Conservation (phyloP, 345 rosid genomes). For the Ceriops decandra region DNA sequence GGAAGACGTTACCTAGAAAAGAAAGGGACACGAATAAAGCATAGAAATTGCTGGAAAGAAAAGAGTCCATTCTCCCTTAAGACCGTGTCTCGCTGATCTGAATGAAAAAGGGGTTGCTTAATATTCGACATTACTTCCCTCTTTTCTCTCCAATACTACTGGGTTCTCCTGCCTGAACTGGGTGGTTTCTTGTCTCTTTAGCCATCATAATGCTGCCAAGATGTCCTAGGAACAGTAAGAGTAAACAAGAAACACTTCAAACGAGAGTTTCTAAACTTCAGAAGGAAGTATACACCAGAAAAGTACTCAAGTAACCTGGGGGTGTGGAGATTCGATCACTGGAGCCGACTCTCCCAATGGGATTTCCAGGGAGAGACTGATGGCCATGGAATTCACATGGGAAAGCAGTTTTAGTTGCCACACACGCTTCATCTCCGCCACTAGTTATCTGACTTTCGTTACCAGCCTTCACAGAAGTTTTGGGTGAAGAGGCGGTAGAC, state of each 20-base stretch:
- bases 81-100: background rate
- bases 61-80: constrained; percentile 8
- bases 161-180: constrained; percentile 40
- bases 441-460: constrained; percentile 26
- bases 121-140: constrained; percentile 22
- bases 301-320: constrained; percentile 36
- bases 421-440: constrained; percentile 30
- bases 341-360: constrained; percentile 34
- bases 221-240: constrained; percentile 29
- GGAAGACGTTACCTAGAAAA: background rate
- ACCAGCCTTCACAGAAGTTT: constrained; percentile 31
- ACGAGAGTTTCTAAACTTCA: background rate
- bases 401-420: constrained; percentile 21
- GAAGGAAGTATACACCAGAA: background rate
- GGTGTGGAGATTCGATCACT: constrained; percentile 39
- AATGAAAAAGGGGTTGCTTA: background rate
- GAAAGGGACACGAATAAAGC: constrained; percentile 2
- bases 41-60: background rate
- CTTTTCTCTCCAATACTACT: constrained; percentile 41
- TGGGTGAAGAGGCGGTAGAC: constrained; percentile 79
- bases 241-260: background rate
- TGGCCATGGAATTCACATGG: constrained; percentile 45
- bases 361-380: constrained; percentile 19
- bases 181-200: constrained; percentile 46
- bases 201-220: constrained; percentile 32